A percentile compares a stretch with the other conserved stretches of the same genome.
Evolutionary conservation across 495 filamentous ascomycete species (phyloP).

Genomic region (Daldinia decipiens): DNA sequence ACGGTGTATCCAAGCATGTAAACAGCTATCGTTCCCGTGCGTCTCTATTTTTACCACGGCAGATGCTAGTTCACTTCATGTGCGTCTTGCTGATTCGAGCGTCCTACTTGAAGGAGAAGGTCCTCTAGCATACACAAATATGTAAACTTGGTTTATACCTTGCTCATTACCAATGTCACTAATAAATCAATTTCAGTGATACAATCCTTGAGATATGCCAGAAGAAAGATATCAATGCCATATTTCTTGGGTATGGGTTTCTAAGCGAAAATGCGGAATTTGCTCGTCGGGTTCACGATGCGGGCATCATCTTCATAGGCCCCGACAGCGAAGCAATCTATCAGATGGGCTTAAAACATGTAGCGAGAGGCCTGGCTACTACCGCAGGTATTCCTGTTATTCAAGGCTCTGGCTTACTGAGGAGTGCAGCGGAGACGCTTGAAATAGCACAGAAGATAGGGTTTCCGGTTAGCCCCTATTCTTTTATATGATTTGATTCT

Average conservation of each 20-base stretch:
- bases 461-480: conserved; percentile 37
- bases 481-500: background rate
- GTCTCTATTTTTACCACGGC: conserved; percentile 66
- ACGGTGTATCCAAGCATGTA: conserved; percentile 56
- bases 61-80: conserved; percentile 66
- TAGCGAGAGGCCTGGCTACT: conserved; percentile 55
- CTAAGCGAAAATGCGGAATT: conserved; percentile 69
- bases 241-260: conserved; percentile 55
- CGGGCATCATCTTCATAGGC: conserved; percentile 66
- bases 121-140: conserved; percentile 35
- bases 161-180: conserved; percentile 3
- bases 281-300: conserved; percentile 55
- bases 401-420: conserved; percentile 31
- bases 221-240: conserved; percentile 27
- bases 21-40: conserved; percentile 56
- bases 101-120: conserved; percentile 46
- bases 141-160: conserved; percentile 21
- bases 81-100: conserved; percentile 62
- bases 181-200: conserved; percentile 26
- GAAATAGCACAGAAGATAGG: conserved; percentile 22
- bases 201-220: conserved; percentile 38
- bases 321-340: conserved; percentile 64
- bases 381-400: conserved; percentile 37
- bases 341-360: conserved; percentile 67
- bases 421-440: conserved; percentile 19